These are phyloP conservation scores for Phaeosphaeriaceae sp. DNA, from an alignment of 2,329 filamentous ascomycete genomes.

Conservation along the genomic window DNA sequence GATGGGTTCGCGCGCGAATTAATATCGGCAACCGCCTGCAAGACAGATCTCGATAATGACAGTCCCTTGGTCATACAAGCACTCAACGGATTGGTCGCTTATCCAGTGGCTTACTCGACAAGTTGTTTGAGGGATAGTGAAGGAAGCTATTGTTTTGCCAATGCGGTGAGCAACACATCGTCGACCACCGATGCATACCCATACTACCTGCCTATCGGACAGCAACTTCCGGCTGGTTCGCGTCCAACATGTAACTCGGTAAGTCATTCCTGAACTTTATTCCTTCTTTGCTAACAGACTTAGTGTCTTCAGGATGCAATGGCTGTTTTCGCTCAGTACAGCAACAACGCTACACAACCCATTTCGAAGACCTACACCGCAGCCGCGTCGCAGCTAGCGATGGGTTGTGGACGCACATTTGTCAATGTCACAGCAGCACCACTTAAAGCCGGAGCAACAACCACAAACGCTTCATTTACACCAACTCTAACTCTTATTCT, in stretches of 20 bases:
- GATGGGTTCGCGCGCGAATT: slow-evolving; percentile 69
- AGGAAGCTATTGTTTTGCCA: slow-evolving; percentile 77
- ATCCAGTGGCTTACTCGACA: slow-evolving; percentile 78
- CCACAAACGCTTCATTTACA: slow-evolving; percentile 29
- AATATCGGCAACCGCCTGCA: slow-evolving; percentile 68
- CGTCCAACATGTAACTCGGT: slow-evolving; percentile 71
- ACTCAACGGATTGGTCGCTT: slow-evolving; percentile 76
- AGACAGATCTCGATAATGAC: slow-evolving; percentile 68
- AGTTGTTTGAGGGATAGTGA: slow-evolving; percentile 75
- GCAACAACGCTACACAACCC: slow-evolving; percentile 68
- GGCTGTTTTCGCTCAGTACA: slow-evolving; percentile 75
- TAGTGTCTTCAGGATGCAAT: slow-evolving; percentile 79
- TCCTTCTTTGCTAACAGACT: background rate
- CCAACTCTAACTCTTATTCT: slow-evolving; percentile 40
- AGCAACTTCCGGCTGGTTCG: slow-evolving; percentile 68
- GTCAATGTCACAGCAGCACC: slow-evolving; percentile 58
- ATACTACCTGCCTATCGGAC: slow-evolving; percentile 85
- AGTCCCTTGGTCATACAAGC: slow-evolving; percentile 77
- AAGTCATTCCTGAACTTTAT: background rate
- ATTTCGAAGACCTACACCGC: slow-evolving; percentile 72
- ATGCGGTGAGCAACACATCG: slow-evolving; percentile 78
- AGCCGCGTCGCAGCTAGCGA: slow-evolving; percentile 77
- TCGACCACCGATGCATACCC: slow-evolving; percentile 76
- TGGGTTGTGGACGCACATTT: slow-evolving; percentile 63
- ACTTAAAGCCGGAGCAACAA: slow-evolving; percentile 38